A percentile compares a stretch with the other conserved stretches of the same genome.
Evolutionary conservation across 331 rosid species (phyloP).

Genomic region (Pyracantha coccinea): DNA sequence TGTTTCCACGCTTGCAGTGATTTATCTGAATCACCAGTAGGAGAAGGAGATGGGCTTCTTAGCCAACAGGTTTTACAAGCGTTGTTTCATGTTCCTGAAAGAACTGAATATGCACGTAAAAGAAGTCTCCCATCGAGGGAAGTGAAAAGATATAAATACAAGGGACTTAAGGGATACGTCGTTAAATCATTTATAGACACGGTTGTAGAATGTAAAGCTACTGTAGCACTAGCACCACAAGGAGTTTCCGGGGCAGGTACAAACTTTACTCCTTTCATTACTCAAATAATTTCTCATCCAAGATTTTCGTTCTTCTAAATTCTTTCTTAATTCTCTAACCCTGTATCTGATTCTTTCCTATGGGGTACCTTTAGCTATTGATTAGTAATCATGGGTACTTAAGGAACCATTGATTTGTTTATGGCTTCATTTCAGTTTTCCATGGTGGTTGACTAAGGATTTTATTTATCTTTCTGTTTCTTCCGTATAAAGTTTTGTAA

Average conservation of each 20-base stretch:
- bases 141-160: conserved; percentile 1
- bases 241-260: conserved; percentile 20
- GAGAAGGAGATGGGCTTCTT: conserved; percentile 7
- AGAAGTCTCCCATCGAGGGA: not conserved
- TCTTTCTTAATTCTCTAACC: not conserved
- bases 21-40: conserved; percentile 3
- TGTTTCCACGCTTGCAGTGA: conserved; percentile 9
- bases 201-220: not conserved
- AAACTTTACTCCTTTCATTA: not conserved
- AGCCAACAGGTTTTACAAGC: conserved; percentile 24
- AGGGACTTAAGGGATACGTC: conserved; percentile 1
- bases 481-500: not conserved
- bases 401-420: too few relatives aligned
- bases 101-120: conserved; percentile 19
- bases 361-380: not conserved
- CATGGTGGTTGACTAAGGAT: not conserved
- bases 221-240: not conserved
- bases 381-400: not conserved
- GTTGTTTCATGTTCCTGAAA: conserved; percentile 26
- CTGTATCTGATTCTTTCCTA: not conserved
- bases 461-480: not conserved
- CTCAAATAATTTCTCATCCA: not conserved
- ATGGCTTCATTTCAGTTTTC: not conserved
- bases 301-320: not conserved
- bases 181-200: conserved; percentile 11